Evolutionary conservation across 768 basidiomycete species (phyloP).

Genomic region (Cystofilobasidium capitatum): DNA sequence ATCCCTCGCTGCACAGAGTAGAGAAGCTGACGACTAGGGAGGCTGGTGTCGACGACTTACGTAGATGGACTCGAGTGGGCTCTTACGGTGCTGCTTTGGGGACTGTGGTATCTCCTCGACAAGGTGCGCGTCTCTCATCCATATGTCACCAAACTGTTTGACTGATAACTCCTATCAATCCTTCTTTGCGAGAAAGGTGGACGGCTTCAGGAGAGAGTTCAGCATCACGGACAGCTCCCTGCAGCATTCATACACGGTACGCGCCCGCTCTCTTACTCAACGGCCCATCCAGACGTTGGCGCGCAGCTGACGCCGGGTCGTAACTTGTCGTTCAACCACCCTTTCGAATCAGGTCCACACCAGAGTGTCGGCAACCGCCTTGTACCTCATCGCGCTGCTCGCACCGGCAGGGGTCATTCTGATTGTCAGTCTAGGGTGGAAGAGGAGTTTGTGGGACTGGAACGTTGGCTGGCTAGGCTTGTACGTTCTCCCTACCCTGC

Average conservation of each 20-base stretch:
- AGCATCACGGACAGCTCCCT: slow-evolving; percentile 15
- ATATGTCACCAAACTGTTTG: neutral
- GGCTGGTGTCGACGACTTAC: no score
- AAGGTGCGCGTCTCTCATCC: neutral
- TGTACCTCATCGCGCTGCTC: slow-evolving; percentile 6
- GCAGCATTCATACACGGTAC: slow-evolving; percentile 1
- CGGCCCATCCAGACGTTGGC: no score
- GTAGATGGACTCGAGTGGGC: neutral
- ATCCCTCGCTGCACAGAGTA: no score
- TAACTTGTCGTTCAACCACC: neutral
- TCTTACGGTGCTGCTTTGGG: neutral
- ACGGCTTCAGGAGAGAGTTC: slow-evolving; percentile 13
- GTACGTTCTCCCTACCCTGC: no score
- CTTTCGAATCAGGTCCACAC: neutral
- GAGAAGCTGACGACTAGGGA: no score
- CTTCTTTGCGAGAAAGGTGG: neutral
- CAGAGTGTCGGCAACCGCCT: neutral
- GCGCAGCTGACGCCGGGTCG: no score
- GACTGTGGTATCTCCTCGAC: neutral
- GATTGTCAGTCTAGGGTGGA: neutral
- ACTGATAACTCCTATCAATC: neutral
- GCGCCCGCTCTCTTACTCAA: neutral
- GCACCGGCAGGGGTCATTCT: slow-evolving; percentile 13
- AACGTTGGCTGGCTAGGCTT: slow-evolving; percentile 12
- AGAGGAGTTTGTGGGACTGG: neutral